Percentiles rank a stretch among this genome's conserved stretches.
Conservation (phyloP, 805 yeast species). For the Naumovozyma dairenensis region DNA sequence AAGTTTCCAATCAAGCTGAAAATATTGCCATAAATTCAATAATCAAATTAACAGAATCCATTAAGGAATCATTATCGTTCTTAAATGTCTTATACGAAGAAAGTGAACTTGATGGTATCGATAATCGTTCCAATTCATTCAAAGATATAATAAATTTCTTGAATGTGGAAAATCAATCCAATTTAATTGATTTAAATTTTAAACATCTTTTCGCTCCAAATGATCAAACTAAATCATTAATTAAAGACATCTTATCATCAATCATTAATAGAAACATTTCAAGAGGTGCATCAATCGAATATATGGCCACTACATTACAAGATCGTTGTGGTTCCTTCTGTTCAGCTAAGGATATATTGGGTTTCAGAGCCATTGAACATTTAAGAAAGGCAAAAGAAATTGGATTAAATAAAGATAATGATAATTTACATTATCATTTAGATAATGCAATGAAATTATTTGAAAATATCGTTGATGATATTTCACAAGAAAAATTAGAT, state of each 20-base stretch:
- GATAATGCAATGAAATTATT: slow-evolving; percentile 66
- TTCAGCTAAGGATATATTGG: slow-evolving; percentile 84
- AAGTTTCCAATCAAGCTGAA: slow-evolving; percentile 78
- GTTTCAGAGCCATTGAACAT: slow-evolving; percentile 89
- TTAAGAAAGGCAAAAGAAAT: slow-evolving; percentile 76
- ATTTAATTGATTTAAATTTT: slow-evolving; percentile 57
- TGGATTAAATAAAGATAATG: slow-evolving; percentile 62
- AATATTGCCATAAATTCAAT: slow-evolving; percentile 78
- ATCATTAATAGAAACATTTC: slow-evolving; percentile 81
- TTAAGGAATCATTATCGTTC: slow-evolving; percentile 87
- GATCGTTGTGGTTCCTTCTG: slow-evolving; percentile 93
- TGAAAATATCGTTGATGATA: slow-evolving; percentile 67
- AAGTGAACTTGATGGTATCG: slow-evolving; percentile 32
- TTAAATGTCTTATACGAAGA: slow-evolving; percentile 75
- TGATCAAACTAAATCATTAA: slow-evolving; percentile 42
- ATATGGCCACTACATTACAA: slow-evolving; percentile 77
- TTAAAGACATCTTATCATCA: slow-evolving; percentile 80
- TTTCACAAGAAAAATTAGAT: slow-evolving; percentile 68
- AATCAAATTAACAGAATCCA: slow-evolving; percentile 59
- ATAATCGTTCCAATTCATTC: slow-evolving; percentile 34
- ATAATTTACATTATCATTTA: slow-evolving; percentile 55
- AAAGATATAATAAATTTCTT: slow-evolving; percentile 63
- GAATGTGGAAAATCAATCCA: slow-evolving; percentile 55
- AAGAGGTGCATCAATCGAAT: slow-evolving; percentile 87
- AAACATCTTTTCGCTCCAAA: slow-evolving; percentile 69